A percentile compares a stretch with the other conserved stretches of the same genome.
Conservation (phyloP, 2,329 filamentous ascomycete species). For the Sclerotinia minor region DNA sequence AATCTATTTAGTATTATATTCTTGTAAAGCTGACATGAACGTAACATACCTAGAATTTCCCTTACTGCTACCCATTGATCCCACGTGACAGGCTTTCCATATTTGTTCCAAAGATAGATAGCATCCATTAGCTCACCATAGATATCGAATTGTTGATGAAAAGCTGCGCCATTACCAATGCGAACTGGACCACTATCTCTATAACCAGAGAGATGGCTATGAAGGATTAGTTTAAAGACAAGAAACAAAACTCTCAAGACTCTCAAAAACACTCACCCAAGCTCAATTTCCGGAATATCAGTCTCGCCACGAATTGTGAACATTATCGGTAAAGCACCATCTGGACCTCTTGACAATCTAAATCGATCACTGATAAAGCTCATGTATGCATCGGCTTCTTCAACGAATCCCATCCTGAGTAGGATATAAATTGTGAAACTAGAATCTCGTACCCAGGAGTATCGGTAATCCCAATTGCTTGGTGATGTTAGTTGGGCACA, state of each 20-base stretch:
- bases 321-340: conserved; percentile 74
- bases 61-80: conserved; percentile 73
- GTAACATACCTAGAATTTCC: conserved; percentile 56
- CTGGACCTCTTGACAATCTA: conserved; percentile 57
- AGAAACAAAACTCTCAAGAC: background rate
- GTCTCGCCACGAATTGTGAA: conserved; percentile 76
- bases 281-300: conserved; percentile 69
- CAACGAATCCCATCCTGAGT: conserved; percentile 71
- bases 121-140: conserved; percentile 78
- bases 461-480: conserved; percentile 72
- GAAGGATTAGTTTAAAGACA: conserved; percentile 17
- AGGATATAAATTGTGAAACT: conserved; percentile 79
- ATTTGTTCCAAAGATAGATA: conserved; percentile 78
- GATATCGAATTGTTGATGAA: conserved; percentile 76
- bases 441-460: conserved; percentile 74
- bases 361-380: conserved; percentile 74
- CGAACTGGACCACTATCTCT: conserved; percentile 69
- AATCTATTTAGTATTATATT: conserved; percentile 28
- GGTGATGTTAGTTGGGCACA: conserved; percentile 15
- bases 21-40: background rate
- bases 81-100: conserved; percentile 74
- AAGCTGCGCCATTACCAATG: conserved; percentile 75
- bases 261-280: conserved; percentile 45
- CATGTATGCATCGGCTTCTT: conserved; percentile 78
- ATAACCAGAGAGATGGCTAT: conserved; percentile 68